A percentile compares a stretch with the other conserved stretches of the same genome.
These are phyloP conservation scores for Hyphodiscus sp. DNA, from an alignment of 2,329 filamentous ascomycete species.

Conservation along the genomic window DNA sequence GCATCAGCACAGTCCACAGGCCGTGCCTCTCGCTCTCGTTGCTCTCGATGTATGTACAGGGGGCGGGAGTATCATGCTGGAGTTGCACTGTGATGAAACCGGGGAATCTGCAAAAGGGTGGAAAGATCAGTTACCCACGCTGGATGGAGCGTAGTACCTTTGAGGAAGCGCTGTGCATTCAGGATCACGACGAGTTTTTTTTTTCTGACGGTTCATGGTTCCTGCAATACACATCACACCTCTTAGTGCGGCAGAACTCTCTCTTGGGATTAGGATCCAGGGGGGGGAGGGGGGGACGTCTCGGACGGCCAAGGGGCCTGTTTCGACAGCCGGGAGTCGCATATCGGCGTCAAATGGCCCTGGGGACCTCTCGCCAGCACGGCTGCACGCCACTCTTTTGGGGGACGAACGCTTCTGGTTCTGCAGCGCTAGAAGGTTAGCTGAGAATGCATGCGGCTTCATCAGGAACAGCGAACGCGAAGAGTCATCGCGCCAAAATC, in stretches of 20 bases:
- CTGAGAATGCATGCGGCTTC: conserved; percentile 1
- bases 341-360: conserved; percentile 5
- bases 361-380: too few species aligned
- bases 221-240: conserved; percentile 9
- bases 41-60: background rate
- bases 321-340: conserved; percentile 2
- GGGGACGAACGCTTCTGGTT: too few species aligned
- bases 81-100: conserved; percentile 3
- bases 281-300: too few species aligned
- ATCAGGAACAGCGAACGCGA: conserved; percentile 1
- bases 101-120: background rate
- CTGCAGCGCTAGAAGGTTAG: background rate
- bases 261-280: background rate
- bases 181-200: background rate
- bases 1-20: background rate
- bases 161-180: conserved; percentile 6
- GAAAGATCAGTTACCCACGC: background rate
- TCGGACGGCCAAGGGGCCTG: background rate
- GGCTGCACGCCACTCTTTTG: too few species aligned
- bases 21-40: background rate
- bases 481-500: conserved; percentile 8
- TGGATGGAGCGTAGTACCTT: background rate
- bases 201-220: conserved; percentile 2
- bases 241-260: background rate
- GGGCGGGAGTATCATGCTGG: background rate